Base-by-base conservation (phyloP, 805 yeast species). In the Nakazawaea laoshanensis region DNA sequence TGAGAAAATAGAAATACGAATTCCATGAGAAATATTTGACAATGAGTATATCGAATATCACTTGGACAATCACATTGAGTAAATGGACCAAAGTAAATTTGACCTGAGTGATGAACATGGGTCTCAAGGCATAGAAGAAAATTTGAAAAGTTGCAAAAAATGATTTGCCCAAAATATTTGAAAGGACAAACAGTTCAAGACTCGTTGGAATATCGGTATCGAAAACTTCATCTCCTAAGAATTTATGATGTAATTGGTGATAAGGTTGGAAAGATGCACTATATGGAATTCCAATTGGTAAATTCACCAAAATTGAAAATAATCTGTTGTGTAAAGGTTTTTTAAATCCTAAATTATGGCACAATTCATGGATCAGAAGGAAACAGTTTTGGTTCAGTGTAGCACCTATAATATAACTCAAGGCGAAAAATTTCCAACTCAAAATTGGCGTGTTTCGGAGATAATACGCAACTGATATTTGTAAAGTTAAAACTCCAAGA, bases 71-170 rank as follows among this genome's bases (percentile, higher is more conserved):
- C 12, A 79, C 64, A 51, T 87, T 87, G 26, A 83, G 41, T 35
- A 81, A 57, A 53, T 87, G 96, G 30, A 86, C 65, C 49, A 67
- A 63, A 1, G 95, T 82, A 59, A 86, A 73, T 36, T 74, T 73
- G 47, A 87, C 67, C 44, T 71, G 74, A 22, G 92, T 80, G 36
- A 87, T 66, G 51, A 80, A 83, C 80, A 86, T 81, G 22, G 96
- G 96, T 45, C 96, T 67, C 41, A 87, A 55, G 0, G 96, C 96
- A 49, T 87, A 87, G 54, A 87, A 87, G 35, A 87, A 70, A 37
- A 87, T 76, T 59, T 87, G 96, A 59, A 77, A 87, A 3, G 88
- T 80, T 10, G 94, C 94, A 50, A 87, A 87, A 49, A 87, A 85
- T 1, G 92, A 83, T 54, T 87, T 87, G 2, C 96, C 96, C 28